Conservation (phyloP, 2,329 filamentous ascomycete species). For the Nigrospora osmanthi region DNA sequence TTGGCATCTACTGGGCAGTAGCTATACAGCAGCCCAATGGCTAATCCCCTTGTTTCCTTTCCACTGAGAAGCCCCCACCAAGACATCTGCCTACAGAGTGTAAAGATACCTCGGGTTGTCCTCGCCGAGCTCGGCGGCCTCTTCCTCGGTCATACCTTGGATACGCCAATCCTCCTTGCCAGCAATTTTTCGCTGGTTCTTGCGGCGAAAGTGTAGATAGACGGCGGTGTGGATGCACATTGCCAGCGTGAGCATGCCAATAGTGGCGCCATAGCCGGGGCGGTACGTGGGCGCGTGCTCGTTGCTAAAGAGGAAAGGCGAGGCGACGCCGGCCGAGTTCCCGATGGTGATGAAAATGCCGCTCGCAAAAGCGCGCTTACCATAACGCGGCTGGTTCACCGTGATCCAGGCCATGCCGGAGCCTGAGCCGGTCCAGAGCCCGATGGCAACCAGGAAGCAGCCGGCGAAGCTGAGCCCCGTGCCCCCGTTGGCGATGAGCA, state of each 20-base stretch:
- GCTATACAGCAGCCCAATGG: too few species aligned
- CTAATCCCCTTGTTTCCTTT: too few species aligned
- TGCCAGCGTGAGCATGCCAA: constrained; percentile 35
- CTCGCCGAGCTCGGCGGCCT: constrained; percentile 34
- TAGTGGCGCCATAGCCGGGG: constrained; percentile 42
- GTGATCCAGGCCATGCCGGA: constrained; percentile 33
- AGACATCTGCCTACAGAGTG: not conserved
- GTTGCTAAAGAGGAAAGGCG: constrained; percentile 46
- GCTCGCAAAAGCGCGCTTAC: constrained; percentile 54
- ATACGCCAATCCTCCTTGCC: constrained; percentile 30
- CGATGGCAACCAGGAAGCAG: constrained; percentile 55
- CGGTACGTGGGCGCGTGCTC: constrained; percentile 35
- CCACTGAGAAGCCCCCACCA: too few species aligned
- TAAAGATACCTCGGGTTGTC: constrained; percentile 3
- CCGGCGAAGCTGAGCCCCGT: constrained; percentile 53
- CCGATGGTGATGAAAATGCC: constrained; percentile 55
- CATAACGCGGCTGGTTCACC: constrained; percentile 55
- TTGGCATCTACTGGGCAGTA: too few species aligned
- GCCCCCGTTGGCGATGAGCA: constrained; percentile 46
- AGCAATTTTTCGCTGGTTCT: constrained; percentile 25
- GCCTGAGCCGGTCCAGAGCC: constrained; percentile 40
- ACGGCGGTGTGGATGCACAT: constrained; percentile 18
- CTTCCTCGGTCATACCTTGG: constrained; percentile 30
- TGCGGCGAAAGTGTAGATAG: constrained; percentile 19
- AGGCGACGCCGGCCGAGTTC: constrained; percentile 55